Evolutionary conservation across 2,329 filamentous ascomycete genomes (phyloP).

Genomic region (Chaetomiaceae sp.): DNA sequence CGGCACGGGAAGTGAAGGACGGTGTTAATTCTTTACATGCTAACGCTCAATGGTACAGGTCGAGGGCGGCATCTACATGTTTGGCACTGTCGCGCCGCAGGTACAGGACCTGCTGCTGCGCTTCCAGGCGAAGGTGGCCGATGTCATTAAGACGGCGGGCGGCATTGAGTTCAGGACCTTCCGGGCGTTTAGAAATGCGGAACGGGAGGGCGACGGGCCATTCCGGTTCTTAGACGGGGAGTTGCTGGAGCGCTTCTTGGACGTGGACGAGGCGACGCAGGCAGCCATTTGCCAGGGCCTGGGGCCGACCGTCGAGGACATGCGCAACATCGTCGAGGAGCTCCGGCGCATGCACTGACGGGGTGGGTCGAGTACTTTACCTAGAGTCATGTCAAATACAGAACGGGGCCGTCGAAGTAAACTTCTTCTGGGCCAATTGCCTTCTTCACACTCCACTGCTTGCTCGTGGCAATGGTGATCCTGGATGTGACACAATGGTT

Average conservation of each 20-base stretch:
- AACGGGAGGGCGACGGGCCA: constrained; percentile 66
- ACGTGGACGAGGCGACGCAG: constrained; percentile 56
- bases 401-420: not conserved
- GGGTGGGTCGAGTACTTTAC: too few species aligned
- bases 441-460: not conserved
- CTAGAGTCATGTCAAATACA: not conserved
- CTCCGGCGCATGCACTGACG: constrained; percentile 54
- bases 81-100: constrained; percentile 66
- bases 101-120: constrained; percentile 76
- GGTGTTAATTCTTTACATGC: too few species aligned
- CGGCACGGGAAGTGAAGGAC: not conserved
- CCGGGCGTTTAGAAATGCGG: constrained; percentile 72
- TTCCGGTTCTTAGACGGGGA: constrained; percentile 90
- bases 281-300: constrained; percentile 47
- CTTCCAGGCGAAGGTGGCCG: constrained; percentile 67
- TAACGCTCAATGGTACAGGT: constrained; percentile 48
- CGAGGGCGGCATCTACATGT: constrained; percentile 87
- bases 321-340: constrained; percentile 57
- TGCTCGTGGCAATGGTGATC: constrained; percentile 2
- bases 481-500: constrained; percentile 9
- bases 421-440: constrained; percentile 3
- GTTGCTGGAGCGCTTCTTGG: constrained; percentile 77
- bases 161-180: constrained; percentile 70
- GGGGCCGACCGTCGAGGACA: constrained; percentile 56
- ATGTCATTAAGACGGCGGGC: constrained; percentile 62